Evolutionary conservation across 179 eudicot species (phyloP), one percentile per base, ranked within the genome.

Genomic region (Silene coronaria): DNA sequence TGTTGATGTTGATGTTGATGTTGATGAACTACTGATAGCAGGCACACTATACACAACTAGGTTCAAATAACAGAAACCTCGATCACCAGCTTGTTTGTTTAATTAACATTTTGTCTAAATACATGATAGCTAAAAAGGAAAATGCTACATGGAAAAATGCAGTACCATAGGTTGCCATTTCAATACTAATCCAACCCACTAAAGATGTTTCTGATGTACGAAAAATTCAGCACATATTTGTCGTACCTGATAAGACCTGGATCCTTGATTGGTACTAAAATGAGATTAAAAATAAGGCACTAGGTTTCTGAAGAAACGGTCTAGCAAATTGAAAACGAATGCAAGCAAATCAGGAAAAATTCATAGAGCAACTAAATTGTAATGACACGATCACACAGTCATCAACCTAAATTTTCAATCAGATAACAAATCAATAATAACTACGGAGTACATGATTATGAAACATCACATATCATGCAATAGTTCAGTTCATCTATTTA

Each of bases 161-260:
- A 70, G 61, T 16, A 32, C 6, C n/a, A 70, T 16, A 51, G 14
- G 55, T 51, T 51, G 61, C 36, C 73, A 4, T 5, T 26, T 70
- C 61, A 79, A 3, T 38, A 28, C 4, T 22, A 71, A 75, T 70
- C 69, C 19, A 55, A 73, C 45, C n/a, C 46, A 70, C 3, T 14
- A 70, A 70, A 48, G 19, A 70, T 32, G 19, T 14, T 70, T 48
- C n/a, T 0, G n/a, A 53, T 34, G 19, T 51, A 71, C 17, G 73
- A 70, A 51, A 36, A 24, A 51, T 70, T 53, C 74, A 53, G 24
- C 63, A 26, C 3, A 48, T 26, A 24, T 70, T 45, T n/a, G 62
- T 60, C 45, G 48, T 14, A 70, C 22, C 45, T 21, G 63, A 63
- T 23, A 62, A 30, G 36, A 72, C 59, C 58, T 28, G 70, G 34